Percentiles rank a stretch among this genome's conserved stretches.
Evolutionary conservation across 768 basidiomycete genomes (phyloP).

Genomic region (Agaricus sinodeliciosus): DNA sequence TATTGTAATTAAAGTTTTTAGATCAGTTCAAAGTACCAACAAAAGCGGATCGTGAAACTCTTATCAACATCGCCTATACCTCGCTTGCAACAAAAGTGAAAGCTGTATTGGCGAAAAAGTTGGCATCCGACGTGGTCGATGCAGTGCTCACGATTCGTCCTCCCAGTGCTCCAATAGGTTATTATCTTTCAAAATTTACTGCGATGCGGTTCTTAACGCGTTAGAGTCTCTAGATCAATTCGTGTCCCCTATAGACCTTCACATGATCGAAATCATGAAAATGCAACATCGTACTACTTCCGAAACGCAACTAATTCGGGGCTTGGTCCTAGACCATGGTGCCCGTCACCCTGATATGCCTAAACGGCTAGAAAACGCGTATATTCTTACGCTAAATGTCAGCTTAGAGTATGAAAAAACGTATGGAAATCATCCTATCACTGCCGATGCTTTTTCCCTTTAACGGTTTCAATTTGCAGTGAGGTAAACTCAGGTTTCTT

Average conservation of each 20-base stretch:
- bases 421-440: slow-evolving; percentile 42
- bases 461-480: slow-evolving; percentile 32
- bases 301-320: slow-evolving; percentile 93
- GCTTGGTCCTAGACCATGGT: slow-evolving; percentile 95
- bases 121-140: slow-evolving; percentile 91
- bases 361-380: slow-evolving; percentile 95
- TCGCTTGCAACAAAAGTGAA: slow-evolving; percentile 93
- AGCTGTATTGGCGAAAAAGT: slow-evolving; percentile 71
- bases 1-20: slow-evolving; percentile 59
- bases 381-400: slow-evolving; percentile 92
- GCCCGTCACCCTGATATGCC: slow-evolving; percentile 99
- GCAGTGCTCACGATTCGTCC: slow-evolving; percentile 87
- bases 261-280: slow-evolving; percentile 99
- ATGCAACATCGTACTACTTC: slow-evolving; percentile 99
- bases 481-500: slow-evolving; percentile 99
- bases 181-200: slow-evolving; percentile 13
- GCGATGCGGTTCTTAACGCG: slow-evolving; percentile 6
- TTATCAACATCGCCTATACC: slow-evolving; percentile 93
- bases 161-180: slow-evolving; percentile 55
- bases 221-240: slow-evolving; percentile 60
- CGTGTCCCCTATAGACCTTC: slow-evolving; percentile 90
- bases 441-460: slow-evolving; percentile 13
- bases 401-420: slow-evolving; percentile 99
- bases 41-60: slow-evolving; percentile 80
- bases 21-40: slow-evolving; percentile 79